phyloP scores from a whole-genome alignment of 1,139 yeast genomes.

The Yamadazyma siamensis region DNA sequence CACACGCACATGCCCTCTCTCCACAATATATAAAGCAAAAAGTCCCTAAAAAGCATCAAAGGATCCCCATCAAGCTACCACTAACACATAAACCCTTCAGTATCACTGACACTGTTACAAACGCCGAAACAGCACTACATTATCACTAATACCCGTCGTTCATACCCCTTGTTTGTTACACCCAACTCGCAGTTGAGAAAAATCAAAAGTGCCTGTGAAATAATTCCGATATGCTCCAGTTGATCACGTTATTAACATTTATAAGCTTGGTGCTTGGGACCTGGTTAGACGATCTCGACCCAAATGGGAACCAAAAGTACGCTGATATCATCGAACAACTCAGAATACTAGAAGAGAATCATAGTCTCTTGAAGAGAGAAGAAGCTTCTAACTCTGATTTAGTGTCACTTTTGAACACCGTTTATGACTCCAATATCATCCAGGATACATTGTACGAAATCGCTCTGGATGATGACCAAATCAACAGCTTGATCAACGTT shows the following conservation, averaged over 20 bases:
- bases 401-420: conserved; percentile 18
- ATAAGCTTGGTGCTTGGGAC: conserved; percentile 2
- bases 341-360: conserved; percentile 9
- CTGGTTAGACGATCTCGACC: conserved; percentile 13
- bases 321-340: conserved; percentile 9
- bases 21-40: background rate
- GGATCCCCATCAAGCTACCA: too few species aligned
- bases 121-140: too few species aligned
- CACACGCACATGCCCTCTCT: background rate
- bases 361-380: conserved; percentile 17
- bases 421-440: conserved; percentile 29
- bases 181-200: too few species aligned
- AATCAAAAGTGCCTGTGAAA: background rate
- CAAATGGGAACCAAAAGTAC: conserved; percentile 10
- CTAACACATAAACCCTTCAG: too few species aligned
- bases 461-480: conserved; percentile 20
- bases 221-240: conserved; percentile 1
- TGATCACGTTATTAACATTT: conserved; percentile 1
- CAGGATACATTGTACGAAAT: conserved; percentile 26
- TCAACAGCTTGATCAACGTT: conserved; percentile 21
- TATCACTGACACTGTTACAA: too few species aligned
- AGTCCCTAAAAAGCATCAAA: too few species aligned
- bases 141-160: too few species aligned
- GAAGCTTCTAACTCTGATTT: conserved; percentile 13
- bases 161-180: too few species aligned